These are phyloP conservation scores for Leccinum pallidistipes DNA, from an alignment of 1,284 basidiomycete species.

Conservation along the genomic window DNA sequence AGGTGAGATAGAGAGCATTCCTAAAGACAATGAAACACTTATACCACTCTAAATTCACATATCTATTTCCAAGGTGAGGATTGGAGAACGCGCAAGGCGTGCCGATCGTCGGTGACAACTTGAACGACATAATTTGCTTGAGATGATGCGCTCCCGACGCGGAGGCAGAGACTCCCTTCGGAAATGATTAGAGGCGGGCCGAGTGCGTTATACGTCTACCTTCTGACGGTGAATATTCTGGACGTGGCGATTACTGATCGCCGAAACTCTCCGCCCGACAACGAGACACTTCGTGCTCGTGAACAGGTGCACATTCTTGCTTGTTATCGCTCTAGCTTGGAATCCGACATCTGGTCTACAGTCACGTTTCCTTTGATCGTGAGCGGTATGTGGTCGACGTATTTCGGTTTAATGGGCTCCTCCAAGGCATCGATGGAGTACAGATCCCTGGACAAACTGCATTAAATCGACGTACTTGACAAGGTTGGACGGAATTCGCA, in stretches of 20 bases:
- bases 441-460: neutral
- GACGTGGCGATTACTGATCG: neutral
- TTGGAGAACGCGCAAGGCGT: neutral
- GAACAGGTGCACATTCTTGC: neutral
- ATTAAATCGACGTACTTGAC: neutral
- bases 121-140: too few relatives aligned
- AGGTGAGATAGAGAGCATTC: neutral
- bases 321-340: neutral
- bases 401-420: neutral
- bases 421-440: neutral
- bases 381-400: neutral
- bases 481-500: neutral
- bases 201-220: slow-evolving; percentile 72
- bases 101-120: slow-evolving; percentile 6
- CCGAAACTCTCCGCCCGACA: neutral
- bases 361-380: neutral
- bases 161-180: too few relatives aligned
- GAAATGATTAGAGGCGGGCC: too few relatives aligned
- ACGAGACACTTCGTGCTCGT: neutral
- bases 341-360: neutral
- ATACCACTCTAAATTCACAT: slow-evolving; percentile 9
- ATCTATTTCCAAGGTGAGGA: neutral
- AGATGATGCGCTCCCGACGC: slow-evolving; percentile 36
- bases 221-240: slow-evolving; percentile 45
- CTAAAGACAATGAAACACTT: slow-evolving; percentile 6